Base-by-base conservation (phyloP, 176 grass and related monocot genomes). In the Aegilops bicornis region DNA sequence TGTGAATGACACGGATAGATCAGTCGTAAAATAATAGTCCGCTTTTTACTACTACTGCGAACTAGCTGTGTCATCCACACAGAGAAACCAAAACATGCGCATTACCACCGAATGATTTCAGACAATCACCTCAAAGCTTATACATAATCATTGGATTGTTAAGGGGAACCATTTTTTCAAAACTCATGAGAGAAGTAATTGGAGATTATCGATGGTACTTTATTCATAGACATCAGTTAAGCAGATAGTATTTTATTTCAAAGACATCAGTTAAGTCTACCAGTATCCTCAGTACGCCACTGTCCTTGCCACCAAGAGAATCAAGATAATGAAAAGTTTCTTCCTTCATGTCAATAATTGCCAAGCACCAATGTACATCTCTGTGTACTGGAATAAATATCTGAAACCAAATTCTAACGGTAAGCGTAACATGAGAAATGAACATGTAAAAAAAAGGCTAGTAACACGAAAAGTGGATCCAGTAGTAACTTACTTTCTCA, bases 311-410 rank as follows among this genome's bases (percentile, higher is more conserved):
- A 14, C 86, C 93, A 82, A 95, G 71, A 82, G 96, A 94, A 89
- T 98, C 96, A 82, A 98, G 91, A 88, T 95, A 98, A 20, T 95
- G 86, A 29, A 94, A 84, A 36, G 69, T 91, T 86, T 62, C 92
- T 77, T 89, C 74, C 77, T 92, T 95, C 81, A 98, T 89, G 82
- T 98, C 86, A 83, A 98, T 91, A 73, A 98, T 68, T 36, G 76
- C 90, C 66, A 98, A 79, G 47, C 96, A 98, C 96, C 93, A 98
- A 89, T 98, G 96, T 54, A 64, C 39, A 71, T 58, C 48, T 89
- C 80, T 91, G 84, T 98, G 96, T 74, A 98, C 31, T 25, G 96
- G 96, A 89, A 98, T 73, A 88, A 98, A 96, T 42, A 98, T 96
- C 93, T 98, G 88, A 66, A 86, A 39, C 40, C 33, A 91, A 84